Conservation (phyloP, 1,284 basidiomycete genomes). For the Trichosporon asahii region DNA sequence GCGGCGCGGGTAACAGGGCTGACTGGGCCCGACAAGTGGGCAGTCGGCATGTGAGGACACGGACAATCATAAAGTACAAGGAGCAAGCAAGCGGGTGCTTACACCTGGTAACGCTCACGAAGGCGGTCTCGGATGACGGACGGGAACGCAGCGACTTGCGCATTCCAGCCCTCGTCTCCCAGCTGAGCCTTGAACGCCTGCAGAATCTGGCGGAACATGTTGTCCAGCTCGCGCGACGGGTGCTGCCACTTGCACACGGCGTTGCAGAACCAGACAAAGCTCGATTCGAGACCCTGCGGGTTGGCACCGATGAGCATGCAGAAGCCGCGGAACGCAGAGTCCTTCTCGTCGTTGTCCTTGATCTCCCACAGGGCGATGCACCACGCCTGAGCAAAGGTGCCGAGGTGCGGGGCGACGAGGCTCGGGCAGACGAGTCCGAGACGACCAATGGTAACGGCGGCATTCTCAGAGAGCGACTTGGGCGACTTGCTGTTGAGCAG, state of each 20-base stretch:
- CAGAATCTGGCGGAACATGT: conserved; percentile 69
- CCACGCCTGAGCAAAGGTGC: conserved; percentile 91
- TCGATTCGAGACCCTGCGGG: conserved; percentile 83
- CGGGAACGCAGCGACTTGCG: conserved; percentile 41
- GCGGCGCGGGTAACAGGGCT: conserved; percentile 24
- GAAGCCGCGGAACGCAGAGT: conserved; percentile 96
- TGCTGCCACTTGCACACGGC: conserved; percentile 91
- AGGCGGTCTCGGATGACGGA: conserved; percentile 46
- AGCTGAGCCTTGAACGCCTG: conserved; percentile 49
- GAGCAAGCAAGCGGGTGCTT: conserved; percentile 14
- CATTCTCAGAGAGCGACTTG: conserved; percentile 93
- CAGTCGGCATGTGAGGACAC: not conserved
- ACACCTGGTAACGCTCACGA: conserved; percentile 49
- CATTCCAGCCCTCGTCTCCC: conserved; percentile 43
- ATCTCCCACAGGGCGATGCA: conserved; percentile 97
- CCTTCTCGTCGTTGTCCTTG: conserved; percentile 99
- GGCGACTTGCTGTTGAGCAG: conserved; percentile 85
- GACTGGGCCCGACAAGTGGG: not conserved
- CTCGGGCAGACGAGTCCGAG: conserved; percentile 88
- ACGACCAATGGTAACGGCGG: conserved; percentile 97
- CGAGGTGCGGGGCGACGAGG: conserved; percentile 82
- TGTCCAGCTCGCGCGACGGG: conserved; percentile 80
- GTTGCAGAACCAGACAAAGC: conserved; percentile 91
- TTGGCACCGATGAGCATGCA: conserved; percentile 94
- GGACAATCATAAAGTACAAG: not conserved